These are phyloP conservation scores for Neonectria punicea DNA, from an alignment of 2,329 filamentous ascomycete genomes.

Conservation along the genomic window DNA sequence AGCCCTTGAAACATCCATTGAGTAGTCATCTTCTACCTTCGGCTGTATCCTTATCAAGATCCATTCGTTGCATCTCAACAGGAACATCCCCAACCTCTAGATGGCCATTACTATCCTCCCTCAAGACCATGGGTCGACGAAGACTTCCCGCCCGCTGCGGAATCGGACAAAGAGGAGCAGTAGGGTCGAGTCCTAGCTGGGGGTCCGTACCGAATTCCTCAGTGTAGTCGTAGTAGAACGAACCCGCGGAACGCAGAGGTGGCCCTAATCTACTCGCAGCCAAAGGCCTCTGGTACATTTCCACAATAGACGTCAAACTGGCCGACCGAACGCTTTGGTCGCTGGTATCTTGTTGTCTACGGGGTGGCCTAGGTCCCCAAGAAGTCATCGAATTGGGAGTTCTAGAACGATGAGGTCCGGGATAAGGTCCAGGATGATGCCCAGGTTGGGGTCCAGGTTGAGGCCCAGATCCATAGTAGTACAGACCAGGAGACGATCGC, in stretches of 20 bases:
- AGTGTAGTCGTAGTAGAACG: slow-evolving; percentile 64
- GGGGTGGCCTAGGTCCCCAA: slow-evolving; percentile 42
- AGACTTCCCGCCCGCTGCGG: slow-evolving; percentile 40
- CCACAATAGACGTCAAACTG: slow-evolving; percentile 62
- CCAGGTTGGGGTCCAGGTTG: slow-evolving; percentile 19
- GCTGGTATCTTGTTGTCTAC: slow-evolving; percentile 47
- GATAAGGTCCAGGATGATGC: slow-evolving; percentile 26
- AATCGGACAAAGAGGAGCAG: slow-evolving; percentile 46
- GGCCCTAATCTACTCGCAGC: slow-evolving; percentile 42
- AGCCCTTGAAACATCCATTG: neutral
- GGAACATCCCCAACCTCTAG: slow-evolving; percentile 5
- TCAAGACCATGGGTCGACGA: slow-evolving; percentile 42
- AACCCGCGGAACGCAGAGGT: slow-evolving; percentile 45
- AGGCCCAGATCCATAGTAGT: slow-evolving; percentile 30
- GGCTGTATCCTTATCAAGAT: neutral
- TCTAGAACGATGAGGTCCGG: slow-evolving; percentile 42
- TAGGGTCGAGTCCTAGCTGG: slow-evolving; percentile 26
- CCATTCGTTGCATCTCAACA: neutral
- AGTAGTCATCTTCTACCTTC: neutral
- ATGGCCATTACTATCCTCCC: slow-evolving; percentile 32
- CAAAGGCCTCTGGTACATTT: slow-evolving; percentile 55
- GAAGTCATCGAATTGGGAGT: slow-evolving; percentile 51
- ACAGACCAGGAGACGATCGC: slow-evolving; percentile 41
- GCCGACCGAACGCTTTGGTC: slow-evolving; percentile 55
- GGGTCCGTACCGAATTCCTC: slow-evolving; percentile 58